Base-by-base conservation (phyloP, 495 filamentous ascomycete species). In the Amphirosellinia nigrospora region DNA sequence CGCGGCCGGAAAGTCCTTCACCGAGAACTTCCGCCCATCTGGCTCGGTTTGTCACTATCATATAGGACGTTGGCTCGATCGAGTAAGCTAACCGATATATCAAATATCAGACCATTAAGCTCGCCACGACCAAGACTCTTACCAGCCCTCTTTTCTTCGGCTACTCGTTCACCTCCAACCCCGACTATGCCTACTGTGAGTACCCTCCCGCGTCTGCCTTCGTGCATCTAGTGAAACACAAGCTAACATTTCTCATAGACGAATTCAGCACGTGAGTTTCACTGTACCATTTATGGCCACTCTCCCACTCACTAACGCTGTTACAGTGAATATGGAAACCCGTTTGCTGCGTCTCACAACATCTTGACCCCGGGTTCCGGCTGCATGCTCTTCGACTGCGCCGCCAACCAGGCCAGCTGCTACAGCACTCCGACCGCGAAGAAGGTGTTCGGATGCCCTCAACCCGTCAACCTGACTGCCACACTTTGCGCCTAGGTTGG, bases 81-180 rank as follows among this genome's bases (percentile, higher is more conserved):
- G 6, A 52, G 6, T n/a, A 64, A 61, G 7, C 70, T 76, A 67
- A 78, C 60, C 38, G 13, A 8, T 30, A 60, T 68, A 28, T 11
- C 43, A 43, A 56, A 55, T 34, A 32, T 43, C 38, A 78, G 76
- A 78, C 76, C 23, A 71, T 82, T n/a, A 83, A 76, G 53, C 81
- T 83, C 36, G 81, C 71, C 1, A 79, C 69, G 0, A 81, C 75
- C 64, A 80, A 74, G 41, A 79, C 75, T 36, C 75, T 79, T 50
- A 67, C 41, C 56, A 36, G 13, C 32, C 76, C 76, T 4, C 71
- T 78, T 8, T 78, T 78, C 74, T 77, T 78, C 76, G 76, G 76
- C 39, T 78, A 78, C 71, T 78, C 76, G 0, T 78, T 77, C 71
- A 64, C 36, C 68, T 26, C 64, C 0, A 75, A 71, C 71, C 74